Conservation (phyloP, 75 land plant species). For the Azolla pinnata region DNA sequence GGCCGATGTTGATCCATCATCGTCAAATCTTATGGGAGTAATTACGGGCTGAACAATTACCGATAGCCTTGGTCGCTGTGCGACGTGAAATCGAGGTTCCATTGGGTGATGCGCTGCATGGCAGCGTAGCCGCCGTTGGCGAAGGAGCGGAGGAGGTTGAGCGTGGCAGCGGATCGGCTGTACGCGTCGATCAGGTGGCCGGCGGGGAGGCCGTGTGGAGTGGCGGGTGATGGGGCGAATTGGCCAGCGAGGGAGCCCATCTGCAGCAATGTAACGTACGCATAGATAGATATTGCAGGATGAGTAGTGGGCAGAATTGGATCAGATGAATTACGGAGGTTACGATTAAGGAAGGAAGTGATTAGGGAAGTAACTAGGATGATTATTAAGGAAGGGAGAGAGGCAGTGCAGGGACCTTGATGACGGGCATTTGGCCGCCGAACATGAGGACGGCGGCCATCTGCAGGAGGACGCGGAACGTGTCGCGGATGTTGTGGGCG, state of each 20-base stretch:
- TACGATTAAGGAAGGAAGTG: background rate
- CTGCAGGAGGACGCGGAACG: constrained; percentile 43
- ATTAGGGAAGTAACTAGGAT: background rate
- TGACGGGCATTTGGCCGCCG: constrained; percentile 45
- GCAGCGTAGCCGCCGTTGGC: constrained; percentile 26
- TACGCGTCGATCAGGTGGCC: constrained; percentile 11
- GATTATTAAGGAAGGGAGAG: background rate
- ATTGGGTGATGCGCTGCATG: constrained; percentile 12
- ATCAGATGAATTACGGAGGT: background rate
- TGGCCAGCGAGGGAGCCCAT: background rate
- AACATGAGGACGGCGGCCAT: constrained; percentile 54
- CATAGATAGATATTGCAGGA: background rate
- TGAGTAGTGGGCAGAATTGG: background rate
- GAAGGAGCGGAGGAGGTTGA: constrained; percentile 19
- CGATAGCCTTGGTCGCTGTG: constrained; percentile 6
- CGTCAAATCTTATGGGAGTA: no score
- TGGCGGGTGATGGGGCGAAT: constrained; percentile 9
- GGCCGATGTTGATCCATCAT: no score
- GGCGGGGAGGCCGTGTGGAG: no score
- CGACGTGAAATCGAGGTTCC: constrained; percentile 20
- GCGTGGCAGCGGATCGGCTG: constrained; percentile 18
- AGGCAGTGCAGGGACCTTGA: constrained; percentile 26
- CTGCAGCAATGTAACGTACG: background rate
- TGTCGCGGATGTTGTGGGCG: constrained; percentile 43
- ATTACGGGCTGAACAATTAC: no score